phyloP scores from a whole-genome alignment of 352 stramenopile genomes.

The Globisporangium solare region DNA sequence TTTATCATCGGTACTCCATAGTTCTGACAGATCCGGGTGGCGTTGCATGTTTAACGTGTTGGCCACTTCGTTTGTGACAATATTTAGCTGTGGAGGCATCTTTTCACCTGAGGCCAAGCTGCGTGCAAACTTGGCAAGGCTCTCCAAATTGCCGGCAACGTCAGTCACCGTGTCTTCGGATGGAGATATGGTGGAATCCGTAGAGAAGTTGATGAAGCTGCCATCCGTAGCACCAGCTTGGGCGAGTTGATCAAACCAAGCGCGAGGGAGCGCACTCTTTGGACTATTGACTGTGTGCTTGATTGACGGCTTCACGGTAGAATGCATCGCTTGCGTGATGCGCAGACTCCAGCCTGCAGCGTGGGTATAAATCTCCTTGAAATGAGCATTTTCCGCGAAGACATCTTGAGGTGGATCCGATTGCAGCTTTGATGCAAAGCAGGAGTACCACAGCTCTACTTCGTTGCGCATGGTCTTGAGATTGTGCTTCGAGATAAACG shows the following conservation, averaged over 20 bases:
- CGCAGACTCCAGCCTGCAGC: constrained; percentile 71
- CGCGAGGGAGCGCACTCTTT: constrained; percentile 62
- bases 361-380: constrained; percentile 80
- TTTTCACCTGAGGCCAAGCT: constrained; percentile 41
- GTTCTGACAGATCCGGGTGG: constrained; percentile 45
- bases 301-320: constrained; percentile 71
- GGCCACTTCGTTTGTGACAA: constrained; percentile 74
- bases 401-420: constrained; percentile 66
- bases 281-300: constrained; percentile 61
- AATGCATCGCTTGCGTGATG: constrained; percentile 72
- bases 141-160: constrained; percentile 59
- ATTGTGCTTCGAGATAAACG: constrained; percentile 62
- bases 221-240: constrained; percentile 43
- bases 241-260: constrained; percentile 76
- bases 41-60: constrained; percentile 47
- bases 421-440: constrained; percentile 70
- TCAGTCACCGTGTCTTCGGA: constrained; percentile 46
- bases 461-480: constrained; percentile 76
- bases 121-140: constrained; percentile 65
- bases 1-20: constrained; percentile 57
- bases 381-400: constrained; percentile 76
- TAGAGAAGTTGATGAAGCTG: constrained; percentile 16
- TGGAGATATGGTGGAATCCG: constrained; percentile 19
- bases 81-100: constrained; percentile 22
- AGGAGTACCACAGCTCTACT: constrained; percentile 81